These are phyloP conservation scores for Claviceps capensis DNA, from an alignment of 2,329 filamentous ascomycete genomes.

Conservation along the genomic window DNA sequence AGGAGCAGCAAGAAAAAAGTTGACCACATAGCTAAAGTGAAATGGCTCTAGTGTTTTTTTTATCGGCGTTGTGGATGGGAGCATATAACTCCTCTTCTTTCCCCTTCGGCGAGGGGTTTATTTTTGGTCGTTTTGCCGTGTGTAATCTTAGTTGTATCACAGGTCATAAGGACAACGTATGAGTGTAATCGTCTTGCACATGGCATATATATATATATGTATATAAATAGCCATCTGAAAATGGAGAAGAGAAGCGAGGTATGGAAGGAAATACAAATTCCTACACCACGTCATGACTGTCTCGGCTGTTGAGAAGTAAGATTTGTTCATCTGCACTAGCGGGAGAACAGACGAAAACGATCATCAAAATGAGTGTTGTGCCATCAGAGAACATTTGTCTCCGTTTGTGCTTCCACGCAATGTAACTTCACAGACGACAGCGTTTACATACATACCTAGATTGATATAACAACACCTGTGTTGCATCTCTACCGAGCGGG, in stretches of 20 bases:
- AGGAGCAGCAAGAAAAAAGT: constrained; percentile 83
- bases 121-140: no score
- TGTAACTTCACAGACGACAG: neutral
- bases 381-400: neutral
- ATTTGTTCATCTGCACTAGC: neutral
- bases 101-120: no score
- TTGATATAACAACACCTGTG: neutral
- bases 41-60: constrained; percentile 40
- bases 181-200: neutral
- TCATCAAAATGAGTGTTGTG: neutral
- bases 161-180: neutral
- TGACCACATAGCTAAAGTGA: constrained; percentile 85
- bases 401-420: neutral
- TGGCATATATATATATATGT: no score
- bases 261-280: neutral
- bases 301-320: neutral
- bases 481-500: neutral
- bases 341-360: neutral
- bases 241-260: neutral
- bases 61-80: no score
- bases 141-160: no score
- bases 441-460: neutral
- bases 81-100: neutral
- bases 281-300: neutral
- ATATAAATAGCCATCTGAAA: neutral